These are phyloP conservation scores for Verticillium tricorpus DNA, from an alignment of 2,329 filamentous ascomycete species.

Conservation along the genomic window DNA sequence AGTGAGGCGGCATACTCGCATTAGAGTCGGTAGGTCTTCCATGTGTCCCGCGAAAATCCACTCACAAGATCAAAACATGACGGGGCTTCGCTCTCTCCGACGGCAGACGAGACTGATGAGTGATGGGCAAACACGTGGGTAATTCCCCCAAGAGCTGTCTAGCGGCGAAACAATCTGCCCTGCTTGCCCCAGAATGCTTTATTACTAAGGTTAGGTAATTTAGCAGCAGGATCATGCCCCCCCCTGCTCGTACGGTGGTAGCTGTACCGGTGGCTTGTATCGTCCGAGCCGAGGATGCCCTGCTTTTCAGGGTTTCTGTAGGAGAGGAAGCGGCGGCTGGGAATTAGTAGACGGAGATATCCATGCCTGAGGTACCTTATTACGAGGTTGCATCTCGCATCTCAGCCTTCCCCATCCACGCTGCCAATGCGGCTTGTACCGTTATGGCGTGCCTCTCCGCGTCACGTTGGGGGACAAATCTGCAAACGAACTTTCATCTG, in stretches of 20 bases:
- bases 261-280: background rate
- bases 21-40: too few relatives aligned
- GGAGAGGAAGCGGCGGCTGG: background rate
- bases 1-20: too few relatives aligned
- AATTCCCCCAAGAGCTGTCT: slow-evolving; percentile 1
- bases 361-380: background rate
- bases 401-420: background rate
- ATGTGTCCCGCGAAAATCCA: too few relatives aligned
- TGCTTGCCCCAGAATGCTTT: background rate
- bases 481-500: too few relatives aligned
- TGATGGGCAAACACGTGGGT: slow-evolving; percentile 1
- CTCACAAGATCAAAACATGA: too few relatives aligned
- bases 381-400: background rate
- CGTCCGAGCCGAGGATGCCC: background rate
- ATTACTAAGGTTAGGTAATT: background rate
- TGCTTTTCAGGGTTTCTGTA: background rate
- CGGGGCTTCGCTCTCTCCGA: background rate
- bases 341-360: background rate
- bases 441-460: too few relatives aligned
- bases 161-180: slow-evolving; percentile 1
- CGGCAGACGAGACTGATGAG: background rate
- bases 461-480: too few relatives aligned
- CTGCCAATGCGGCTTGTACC: background rate
- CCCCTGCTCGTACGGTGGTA: background rate
- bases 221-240: background rate